Evolutionary conservation across 441 rosid genomes (phyloP).

Genomic region (Breynia disticha): DNA sequence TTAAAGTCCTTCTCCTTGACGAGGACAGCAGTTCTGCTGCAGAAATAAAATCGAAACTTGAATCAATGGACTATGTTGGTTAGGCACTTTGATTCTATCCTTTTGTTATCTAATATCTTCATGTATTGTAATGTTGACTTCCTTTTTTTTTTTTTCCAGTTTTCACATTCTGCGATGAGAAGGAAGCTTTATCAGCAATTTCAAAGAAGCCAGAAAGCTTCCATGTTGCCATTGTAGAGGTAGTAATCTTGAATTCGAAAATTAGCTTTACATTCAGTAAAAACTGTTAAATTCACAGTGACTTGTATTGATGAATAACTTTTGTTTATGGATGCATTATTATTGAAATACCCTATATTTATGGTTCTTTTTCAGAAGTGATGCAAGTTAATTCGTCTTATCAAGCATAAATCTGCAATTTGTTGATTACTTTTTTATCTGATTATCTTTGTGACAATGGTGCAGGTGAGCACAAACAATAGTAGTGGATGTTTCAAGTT

Average conservation of each 20-base stretch:
- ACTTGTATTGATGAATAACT: no score
- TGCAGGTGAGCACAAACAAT: conserved; percentile 42
- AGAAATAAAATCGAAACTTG: conserved; percentile 66
- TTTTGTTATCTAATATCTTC: conserved; percentile 13
- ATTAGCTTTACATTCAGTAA: no score
- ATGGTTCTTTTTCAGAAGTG: no score
- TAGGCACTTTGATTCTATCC: conserved; percentile 22
- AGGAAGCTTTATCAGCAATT: conserved; percentile 65
- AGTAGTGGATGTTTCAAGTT: conserved; percentile 55
- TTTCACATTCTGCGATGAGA: conserved; percentile 56
- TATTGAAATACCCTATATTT: no score
- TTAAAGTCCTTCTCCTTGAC: conserved; percentile 78
- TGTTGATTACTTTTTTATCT: no score
- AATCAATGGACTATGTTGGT: conserved; percentile 91
- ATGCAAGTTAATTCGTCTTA: no score
- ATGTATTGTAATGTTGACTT: conserved; percentile 8
- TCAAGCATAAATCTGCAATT: no score
- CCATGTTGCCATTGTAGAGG: conserved; percentile 88
- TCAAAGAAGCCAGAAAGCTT: conserved; percentile 50
- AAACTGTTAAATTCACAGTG: no score
- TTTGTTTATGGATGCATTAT: no score
- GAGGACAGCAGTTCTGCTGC: conserved; percentile 43
- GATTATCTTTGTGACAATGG: conserved; percentile 1
- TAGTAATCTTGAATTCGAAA: conserved; percentile 10
- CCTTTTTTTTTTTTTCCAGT: conserved; percentile 38